phyloP scores from a whole-genome alignment of 2,329 filamentous ascomycete species.

The Epichloe sp. region DNA sequence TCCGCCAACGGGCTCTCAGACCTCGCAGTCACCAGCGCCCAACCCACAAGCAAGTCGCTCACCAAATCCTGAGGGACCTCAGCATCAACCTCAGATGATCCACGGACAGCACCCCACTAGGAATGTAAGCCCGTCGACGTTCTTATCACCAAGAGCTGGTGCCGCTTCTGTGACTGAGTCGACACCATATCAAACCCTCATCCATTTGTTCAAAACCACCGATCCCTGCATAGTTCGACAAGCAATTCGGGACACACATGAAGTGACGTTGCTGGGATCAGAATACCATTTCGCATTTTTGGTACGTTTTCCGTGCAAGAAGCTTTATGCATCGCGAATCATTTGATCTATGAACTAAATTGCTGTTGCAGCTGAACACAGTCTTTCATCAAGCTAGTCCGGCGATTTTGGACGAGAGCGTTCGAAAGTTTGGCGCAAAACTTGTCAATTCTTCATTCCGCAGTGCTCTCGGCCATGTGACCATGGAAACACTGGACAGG shows the following conservation, averaged over 20 bases:
- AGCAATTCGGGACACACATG: constrained; percentile 36
- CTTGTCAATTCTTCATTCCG: constrained; percentile 27
- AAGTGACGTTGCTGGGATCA: constrained; percentile 35
- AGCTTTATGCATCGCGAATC: background rate
- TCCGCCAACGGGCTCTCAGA: background rate
- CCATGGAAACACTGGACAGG: constrained; percentile 29
- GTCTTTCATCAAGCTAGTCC: constrained; percentile 31
- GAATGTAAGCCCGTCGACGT: background rate
- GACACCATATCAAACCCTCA: constrained; percentile 8
- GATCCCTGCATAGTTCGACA: constrained; percentile 33
- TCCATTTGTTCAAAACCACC: constrained; percentile 23
- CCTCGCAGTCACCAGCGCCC: background rate
- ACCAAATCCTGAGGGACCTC: background rate
- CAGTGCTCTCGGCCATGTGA: constrained; percentile 30
- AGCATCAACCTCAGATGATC: background rate
- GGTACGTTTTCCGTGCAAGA: constrained; percentile 24
- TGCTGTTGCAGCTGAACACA: constrained; percentile 31
- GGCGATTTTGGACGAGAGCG: constrained; percentile 22
- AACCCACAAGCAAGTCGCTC: background rate
- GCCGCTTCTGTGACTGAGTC: background rate
- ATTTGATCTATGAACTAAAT: constrained; percentile 11
- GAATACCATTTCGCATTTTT: constrained; percentile 40
- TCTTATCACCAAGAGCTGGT: background rate
- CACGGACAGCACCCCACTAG: background rate
- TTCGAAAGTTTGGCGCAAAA: constrained; percentile 33